Evolutionary conservation across 2,329 filamentous ascomycete species (phyloP), one percentile per base, ranked within the genome.

Genomic region (Alternaria triticimaculans): DNA sequence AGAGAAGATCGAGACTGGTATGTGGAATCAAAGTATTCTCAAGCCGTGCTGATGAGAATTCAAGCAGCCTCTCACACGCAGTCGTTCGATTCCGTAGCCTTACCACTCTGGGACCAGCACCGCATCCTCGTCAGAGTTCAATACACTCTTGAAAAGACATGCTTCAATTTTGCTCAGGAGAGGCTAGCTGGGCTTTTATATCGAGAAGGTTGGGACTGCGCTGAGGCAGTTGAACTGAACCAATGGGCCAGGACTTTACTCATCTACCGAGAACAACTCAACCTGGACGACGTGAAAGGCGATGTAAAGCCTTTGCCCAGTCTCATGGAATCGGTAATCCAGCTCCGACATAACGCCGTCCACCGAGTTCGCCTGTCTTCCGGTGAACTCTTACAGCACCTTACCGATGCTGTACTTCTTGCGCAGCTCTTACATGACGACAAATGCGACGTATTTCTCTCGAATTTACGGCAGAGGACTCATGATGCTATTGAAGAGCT

Each of bases 81-180:
- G 5, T 10, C 21, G n/a, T 25, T 55, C 18, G 58, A 55, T 15
- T 30, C 23, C 25, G 20, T 49, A 30, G 28, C 5, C 21, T 0
- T 60, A 12, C 58, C 58, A 14, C 45, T 60, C 18, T 55, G 50
- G 43, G 44, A 60, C 3, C 58, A 60, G 21, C 58, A 60, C 7
- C 30, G 58, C 8, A n/a, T 56, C 14, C 44, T 60, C 18, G 23
- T 30, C n/a, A 21, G 9, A 10, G 9, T 60, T 4, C 58, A 60
- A 44, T 18, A 48, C 18, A 21, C 23, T 2, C 58, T 60, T 10
- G 58, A 60, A 12, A 56, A 50, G 5, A 15, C 51, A 0, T 56
- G 58, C 20, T 60, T 56, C 44, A 12, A 18, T 1, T 60, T 56
- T 6, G 51, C 58, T 3, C 21, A 44, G 44, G 43, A 23, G 12